Base-by-base conservation (phyloP, 2,329 filamentous ascomycete species). In the Clonostachys byssicola region DNA sequence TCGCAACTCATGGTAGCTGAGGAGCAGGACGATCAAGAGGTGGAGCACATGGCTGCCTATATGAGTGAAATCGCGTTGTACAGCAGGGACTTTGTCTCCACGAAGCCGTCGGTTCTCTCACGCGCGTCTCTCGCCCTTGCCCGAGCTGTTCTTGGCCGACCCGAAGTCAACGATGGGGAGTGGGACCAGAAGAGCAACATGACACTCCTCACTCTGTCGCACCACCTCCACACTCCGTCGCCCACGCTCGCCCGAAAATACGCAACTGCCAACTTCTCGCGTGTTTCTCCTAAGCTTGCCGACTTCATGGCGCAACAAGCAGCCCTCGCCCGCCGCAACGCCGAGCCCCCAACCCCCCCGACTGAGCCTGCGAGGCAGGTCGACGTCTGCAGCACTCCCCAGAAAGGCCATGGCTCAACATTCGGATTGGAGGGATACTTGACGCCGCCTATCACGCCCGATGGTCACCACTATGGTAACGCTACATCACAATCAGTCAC, bases 71-170 rank as follows among this genome's bases (percentile, higher is more conserved):
- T 97, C 59, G 89, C 92, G 42, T 77, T 97, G 40, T 99, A 96
- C 71, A 90, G 97, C 74, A 88, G 92, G 61, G 94, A 97, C 55
- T 99, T 99, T 60, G 92, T 99, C 52, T 94, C 92, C 14, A 91
- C 88, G 47, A 87, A 87, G 61, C 91, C 94, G 17, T 96, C 92
- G 0, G 86, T 92, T 54, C 89, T 99, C 78, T 92, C 94, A 41
- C 81, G 90, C 55, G 87, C 91, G 40, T 90, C 92, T 12, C 76
- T 97, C 47, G 90, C 90, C 46, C 80, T 99, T 39, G 86, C 92
- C 38, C 80, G 92, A 53, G 92, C 89, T 62, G 90, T 99, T 53
- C 80, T 97, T 12, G 85, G 85, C 60, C 85, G 90, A 49, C 80
- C 85, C 39, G 90, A 95, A 65, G 78, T 85, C 53, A 82, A 82